Percentiles rank a stretch among this genome's conserved stretches.
These are phyloP conservation scores for Ophiostoma pallidulum DNA, from an alignment of 2,329 filamentous ascomycete species.

Conservation along the genomic window DNA sequence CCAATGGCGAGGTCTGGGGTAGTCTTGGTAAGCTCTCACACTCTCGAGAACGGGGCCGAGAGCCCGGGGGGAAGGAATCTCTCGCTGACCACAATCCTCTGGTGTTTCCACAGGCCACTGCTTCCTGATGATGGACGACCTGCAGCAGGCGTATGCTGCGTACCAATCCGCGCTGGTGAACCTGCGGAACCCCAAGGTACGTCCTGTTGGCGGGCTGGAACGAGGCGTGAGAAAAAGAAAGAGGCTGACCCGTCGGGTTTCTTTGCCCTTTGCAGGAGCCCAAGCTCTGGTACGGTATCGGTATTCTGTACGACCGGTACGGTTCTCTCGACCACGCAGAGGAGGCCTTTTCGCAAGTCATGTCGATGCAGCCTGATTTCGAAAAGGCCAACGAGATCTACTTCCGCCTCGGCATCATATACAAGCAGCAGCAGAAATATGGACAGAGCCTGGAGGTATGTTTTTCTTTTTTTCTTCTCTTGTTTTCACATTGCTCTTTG, in stretches of 20 bases:
- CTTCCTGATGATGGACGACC: conserved; percentile 96
- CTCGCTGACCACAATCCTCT: conserved; percentile 1
- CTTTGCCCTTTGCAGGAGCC: conserved; percentile 54
- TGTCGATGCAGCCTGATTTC: conserved; percentile 96
- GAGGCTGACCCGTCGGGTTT: too few species aligned
- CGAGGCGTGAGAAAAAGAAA: too few species aligned
- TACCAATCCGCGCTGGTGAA: conserved; percentile 95
- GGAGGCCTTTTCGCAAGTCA: conserved; percentile 95
- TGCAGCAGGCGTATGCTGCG: conserved; percentile 92
- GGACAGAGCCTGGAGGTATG: conserved; percentile 79
- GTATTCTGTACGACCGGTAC: conserved; percentile 93
- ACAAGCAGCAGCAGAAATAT: conserved; percentile 97
- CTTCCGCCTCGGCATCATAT: conserved; percentile 97
- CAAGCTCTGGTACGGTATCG: conserved; percentile 97
- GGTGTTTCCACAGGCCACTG: conserved; percentile 69
- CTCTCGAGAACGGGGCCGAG: too few species aligned
- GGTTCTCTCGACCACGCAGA: conserved; percentile 95
- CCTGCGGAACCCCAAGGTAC: conserved; percentile 81
- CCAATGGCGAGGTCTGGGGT: conserved; percentile 93
- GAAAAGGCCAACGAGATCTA: conserved; percentile 99
- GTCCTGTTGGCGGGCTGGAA: too few species aligned
- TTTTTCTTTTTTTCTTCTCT: conserved; percentile 14
- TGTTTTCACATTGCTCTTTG: background rate
- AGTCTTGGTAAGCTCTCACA: conserved; percentile 68
- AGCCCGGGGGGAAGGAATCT: too few species aligned